phyloP scores from a whole-genome alignment of 2,329 filamentous ascomycete species.

The Aspergillus cejpii region DNA sequence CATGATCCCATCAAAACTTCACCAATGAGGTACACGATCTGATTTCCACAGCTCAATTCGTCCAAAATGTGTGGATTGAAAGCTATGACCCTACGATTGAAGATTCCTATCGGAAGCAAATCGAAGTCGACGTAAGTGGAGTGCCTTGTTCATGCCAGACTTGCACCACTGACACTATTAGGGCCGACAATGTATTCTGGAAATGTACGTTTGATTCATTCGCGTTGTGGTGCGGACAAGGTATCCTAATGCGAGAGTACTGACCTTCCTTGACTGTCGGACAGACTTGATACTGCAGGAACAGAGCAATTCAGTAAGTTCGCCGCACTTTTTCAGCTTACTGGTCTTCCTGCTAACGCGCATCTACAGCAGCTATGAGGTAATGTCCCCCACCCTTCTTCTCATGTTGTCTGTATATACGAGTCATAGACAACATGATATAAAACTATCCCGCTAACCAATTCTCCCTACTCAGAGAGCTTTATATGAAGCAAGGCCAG shows the following conservation, averaged over 20 bases:
- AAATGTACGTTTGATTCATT: slow-evolving; percentile 66
- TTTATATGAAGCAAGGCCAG: slow-evolving; percentile 91
- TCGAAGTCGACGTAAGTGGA: slow-evolving; percentile 75
- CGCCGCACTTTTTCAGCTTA: slow-evolving; percentile 4
- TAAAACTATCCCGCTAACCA: neutral
- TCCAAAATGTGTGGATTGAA: slow-evolving; percentile 91
- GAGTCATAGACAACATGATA: neutral
- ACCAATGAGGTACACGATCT: slow-evolving; percentile 4
- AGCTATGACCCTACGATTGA: slow-evolving; percentile 84
- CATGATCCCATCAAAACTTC: neutral
- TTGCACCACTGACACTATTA: slow-evolving; percentile 35
- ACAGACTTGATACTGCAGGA: slow-evolving; percentile 76
- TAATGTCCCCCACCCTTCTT: slow-evolving; percentile 28
- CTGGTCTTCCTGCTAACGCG: slow-evolving; percentile 11
- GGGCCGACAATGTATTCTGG: slow-evolving; percentile 81
- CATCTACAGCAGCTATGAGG: slow-evolving; percentile 50
- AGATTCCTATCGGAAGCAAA: slow-evolving; percentile 80
- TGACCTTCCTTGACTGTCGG: slow-evolving; percentile 5
- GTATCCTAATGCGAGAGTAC: neutral
- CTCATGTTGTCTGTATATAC: neutral
- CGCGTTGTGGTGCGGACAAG: neutral
- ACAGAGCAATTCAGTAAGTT: slow-evolving; percentile 85
- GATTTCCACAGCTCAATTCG: slow-evolving; percentile 65
- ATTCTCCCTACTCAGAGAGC: slow-evolving; percentile 49
- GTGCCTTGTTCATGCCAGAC: neutral